phyloP scores from a whole-genome alignment of 2,329 filamentous ascomycete genomes.

The Cryoendolithus antarcticus region DNA sequence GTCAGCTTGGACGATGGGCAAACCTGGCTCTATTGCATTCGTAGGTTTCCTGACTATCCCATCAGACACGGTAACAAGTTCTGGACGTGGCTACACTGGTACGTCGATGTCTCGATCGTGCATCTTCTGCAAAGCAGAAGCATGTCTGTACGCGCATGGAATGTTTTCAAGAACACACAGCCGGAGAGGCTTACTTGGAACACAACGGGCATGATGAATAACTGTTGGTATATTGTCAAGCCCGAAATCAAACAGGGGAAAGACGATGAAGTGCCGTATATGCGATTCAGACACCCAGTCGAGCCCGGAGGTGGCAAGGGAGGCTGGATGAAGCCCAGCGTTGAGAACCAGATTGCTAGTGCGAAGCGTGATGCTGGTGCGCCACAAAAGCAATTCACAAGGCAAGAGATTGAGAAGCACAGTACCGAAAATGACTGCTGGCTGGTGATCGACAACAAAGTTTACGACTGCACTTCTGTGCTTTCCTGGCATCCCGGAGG shows the following conservation, averaged over 20 bases:
- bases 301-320: slow-evolving; percentile 32
- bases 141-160: slow-evolving; percentile 37
- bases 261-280: slow-evolving; percentile 20
- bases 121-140: slow-evolving; percentile 32
- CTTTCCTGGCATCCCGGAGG: slow-evolving; percentile 40
- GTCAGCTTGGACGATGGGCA: slow-evolving; percentile 35
- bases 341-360: slow-evolving; percentile 32
- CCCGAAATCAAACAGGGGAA: slow-evolving; percentile 25
- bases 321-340: slow-evolving; percentile 41
- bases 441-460: slow-evolving; percentile 40
- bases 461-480: slow-evolving; percentile 39
- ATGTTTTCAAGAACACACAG: slow-evolving; percentile 41
- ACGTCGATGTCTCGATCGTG: slow-evolving; percentile 35
- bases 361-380: slow-evolving; percentile 33
- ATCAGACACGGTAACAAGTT: slow-evolving; percentile 42
- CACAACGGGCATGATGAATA: slow-evolving; percentile 44
- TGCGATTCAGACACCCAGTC: slow-evolving; percentile 36
- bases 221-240: slow-evolving; percentile 37
- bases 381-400: slow-evolving; percentile 40
- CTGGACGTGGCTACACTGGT: slow-evolving; percentile 44
- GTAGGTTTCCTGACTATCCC: slow-evolving; percentile 36
- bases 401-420: slow-evolving; percentile 43
- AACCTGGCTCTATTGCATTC: slow-evolving; percentile 37
- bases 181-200: slow-evolving; percentile 37
- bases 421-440: slow-evolving; percentile 37